These are phyloP conservation scores for Acanthamoeba royreba DNA, from an alignment of 208 protist genomes.

Conservation along the genomic window DNA sequence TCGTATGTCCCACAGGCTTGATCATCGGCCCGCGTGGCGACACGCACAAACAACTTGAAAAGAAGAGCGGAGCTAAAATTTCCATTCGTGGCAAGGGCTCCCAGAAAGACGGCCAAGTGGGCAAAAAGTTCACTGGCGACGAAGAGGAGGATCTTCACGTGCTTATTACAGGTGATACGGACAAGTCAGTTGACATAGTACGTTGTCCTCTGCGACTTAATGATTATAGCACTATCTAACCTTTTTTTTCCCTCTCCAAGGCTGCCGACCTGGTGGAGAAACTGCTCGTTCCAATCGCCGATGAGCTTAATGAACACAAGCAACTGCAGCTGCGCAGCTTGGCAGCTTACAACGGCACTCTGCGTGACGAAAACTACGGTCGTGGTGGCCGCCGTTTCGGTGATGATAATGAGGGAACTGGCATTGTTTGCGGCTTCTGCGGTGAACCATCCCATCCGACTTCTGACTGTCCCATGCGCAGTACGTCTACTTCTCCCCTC, in stretches of 20 bases:
- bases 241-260: not conserved
- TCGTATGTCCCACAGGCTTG: no score
- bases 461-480: constrained; percentile 15
- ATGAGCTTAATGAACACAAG: constrained; percentile 80
- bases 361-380: constrained; percentile 76
- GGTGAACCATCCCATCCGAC: constrained; percentile 16
- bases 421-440: constrained; percentile 11
- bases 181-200: constrained; percentile 67
- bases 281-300: constrained; percentile 75
- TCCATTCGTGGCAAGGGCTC: constrained; percentile 82
- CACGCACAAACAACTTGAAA: constrained; percentile 81
- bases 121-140: constrained; percentile 45
- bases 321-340: constrained; percentile 79
- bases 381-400: not conserved
- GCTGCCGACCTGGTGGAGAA: constrained; percentile 69
- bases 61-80: constrained; percentile 81
- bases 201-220: not conserved
- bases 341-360: constrained; percentile 80
- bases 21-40: constrained; percentile 84
- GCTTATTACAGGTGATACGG: constrained; percentile 74
- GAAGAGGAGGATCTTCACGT: constrained; percentile 77
- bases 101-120: constrained; percentile 76
- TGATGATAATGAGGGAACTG: not conserved
- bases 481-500: not conserved
- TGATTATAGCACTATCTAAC: not conserved